Evolutionary conservation across 2,329 filamentous ascomycete genomes (phyloP).

Genomic region (Colletotrichum orchidophilum): DNA sequence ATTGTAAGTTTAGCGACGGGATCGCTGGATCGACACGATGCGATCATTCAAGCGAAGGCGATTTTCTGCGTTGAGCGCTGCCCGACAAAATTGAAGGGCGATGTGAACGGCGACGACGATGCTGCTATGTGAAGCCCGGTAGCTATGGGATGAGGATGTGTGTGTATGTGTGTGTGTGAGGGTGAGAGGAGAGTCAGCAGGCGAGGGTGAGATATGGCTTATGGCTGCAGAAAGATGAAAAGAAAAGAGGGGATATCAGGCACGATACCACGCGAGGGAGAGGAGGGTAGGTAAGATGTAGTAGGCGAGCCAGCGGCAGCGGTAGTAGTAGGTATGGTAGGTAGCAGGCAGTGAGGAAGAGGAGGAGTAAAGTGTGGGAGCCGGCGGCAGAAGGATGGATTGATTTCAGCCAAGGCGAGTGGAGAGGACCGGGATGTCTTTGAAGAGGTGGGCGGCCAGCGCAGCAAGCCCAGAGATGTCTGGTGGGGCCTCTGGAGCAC

Average conservation of each 20-base stretch:
- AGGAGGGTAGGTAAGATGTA: constrained; percentile 33
- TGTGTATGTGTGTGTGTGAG: neutral
- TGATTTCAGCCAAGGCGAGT: constrained; percentile 30
- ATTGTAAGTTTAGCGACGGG: constrained; percentile 21
- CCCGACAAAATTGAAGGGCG: neutral
- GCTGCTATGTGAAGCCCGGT: neutral
- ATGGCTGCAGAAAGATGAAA: constrained; percentile 28
- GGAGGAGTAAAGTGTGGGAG: constrained; percentile 14
- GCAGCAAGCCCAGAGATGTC: constrained; percentile 34
- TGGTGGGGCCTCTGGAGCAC: constrained; percentile 33
- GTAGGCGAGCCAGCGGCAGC: constrained; percentile 27
- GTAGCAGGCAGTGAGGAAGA: neutral
- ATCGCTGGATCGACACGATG: constrained; percentile 14
- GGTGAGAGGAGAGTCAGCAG: neutral
- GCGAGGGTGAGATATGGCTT: constrained; percentile 7
- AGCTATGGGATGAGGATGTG: neutral
- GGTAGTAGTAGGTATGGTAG: constrained; percentile 2
- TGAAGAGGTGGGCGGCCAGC: constrained; percentile 32
- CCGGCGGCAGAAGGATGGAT: constrained; percentile 29
- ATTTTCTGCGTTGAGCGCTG: neutral
- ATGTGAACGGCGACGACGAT: neutral
- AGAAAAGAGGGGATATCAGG: constrained; percentile 35
- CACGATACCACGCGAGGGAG: constrained; percentile 31
- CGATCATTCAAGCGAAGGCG: neutral
- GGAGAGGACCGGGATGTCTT: constrained; percentile 27